phyloP scores from a whole-genome alignment of 225 moss, liverwort and hornwort species.

The Rhytidiadelphus loreus region DNA sequence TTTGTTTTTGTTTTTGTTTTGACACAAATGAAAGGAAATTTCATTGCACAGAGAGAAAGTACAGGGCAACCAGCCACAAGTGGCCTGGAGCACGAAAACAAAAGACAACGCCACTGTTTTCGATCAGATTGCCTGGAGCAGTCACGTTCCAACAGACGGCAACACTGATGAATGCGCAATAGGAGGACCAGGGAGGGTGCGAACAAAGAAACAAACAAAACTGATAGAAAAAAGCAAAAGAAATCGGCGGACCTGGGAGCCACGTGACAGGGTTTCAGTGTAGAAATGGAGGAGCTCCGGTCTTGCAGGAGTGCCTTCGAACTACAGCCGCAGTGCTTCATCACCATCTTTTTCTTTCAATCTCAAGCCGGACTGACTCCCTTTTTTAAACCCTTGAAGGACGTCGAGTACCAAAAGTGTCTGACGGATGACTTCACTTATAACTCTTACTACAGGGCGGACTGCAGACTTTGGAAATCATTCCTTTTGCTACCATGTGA shows the following conservation, averaged over 20 bases:
- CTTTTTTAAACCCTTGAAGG: neutral
- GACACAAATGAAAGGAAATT: no score
- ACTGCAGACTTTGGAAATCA: no score
- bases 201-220: neutral
- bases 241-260: no score
- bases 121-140: fast-evolving
- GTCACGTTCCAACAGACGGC: neutral
- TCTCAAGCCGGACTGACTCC: neutral
- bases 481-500: no score
- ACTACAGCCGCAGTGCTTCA: neutral
- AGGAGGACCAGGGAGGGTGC: neutral
- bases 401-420: no score
- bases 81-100: no score
- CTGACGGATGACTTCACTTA: no score
- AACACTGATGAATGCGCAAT: neutral
- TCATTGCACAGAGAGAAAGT: no score
- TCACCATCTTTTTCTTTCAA: no score
- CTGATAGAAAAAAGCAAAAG: neutral
- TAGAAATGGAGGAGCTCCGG: neutral
- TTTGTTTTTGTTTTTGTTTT: no score
- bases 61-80: no score
- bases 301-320: neutral
- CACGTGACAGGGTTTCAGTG: neutral
- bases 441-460: no score
- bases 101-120: neutral